Evolutionary conservation across 306 rosid species (phyloP).

Genomic region (Rubus parviflorus): DNA sequence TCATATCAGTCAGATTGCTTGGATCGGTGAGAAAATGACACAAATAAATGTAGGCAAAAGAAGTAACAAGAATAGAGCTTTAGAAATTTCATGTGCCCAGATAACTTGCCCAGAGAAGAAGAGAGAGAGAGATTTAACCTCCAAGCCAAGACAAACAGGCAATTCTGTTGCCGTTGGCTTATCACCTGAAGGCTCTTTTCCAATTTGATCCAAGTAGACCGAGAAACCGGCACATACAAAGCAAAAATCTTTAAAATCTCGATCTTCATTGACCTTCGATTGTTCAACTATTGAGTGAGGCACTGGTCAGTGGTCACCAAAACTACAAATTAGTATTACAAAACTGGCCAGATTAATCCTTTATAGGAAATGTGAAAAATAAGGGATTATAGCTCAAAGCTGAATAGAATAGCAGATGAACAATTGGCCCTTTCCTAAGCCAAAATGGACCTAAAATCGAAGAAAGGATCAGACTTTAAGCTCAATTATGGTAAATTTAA

Average conservation of each 20-base stretch:
- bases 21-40: neutral
- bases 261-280: neutral
- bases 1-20: conserved; percentile 8
- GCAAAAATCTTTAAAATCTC: conserved; percentile 1
- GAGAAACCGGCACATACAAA: conserved; percentile 21
- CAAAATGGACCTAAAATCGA: too few species aligned
- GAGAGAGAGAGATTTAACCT: conserved; percentile 7
- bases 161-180: neutral
- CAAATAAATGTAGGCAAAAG: neutral
- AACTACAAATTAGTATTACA: neutral
- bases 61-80: neutral
- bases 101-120: neutral
- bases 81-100: neutral
- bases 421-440: neutral
- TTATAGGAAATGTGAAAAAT: too few species aligned
- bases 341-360: too few species aligned
- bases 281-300: neutral
- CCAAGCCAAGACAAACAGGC: conserved; percentile 14
- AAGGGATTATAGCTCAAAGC: neutral
- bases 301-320: conserved; percentile 13
- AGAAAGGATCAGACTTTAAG: neutral
- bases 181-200: neutral
- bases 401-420: neutral
- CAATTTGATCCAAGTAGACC: neutral
- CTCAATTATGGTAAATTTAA: neutral